Evolutionary conservation across 768 basidiomycete species (phyloP).

Genomic region (Trichaptum fuscoviolaceum): DNA sequence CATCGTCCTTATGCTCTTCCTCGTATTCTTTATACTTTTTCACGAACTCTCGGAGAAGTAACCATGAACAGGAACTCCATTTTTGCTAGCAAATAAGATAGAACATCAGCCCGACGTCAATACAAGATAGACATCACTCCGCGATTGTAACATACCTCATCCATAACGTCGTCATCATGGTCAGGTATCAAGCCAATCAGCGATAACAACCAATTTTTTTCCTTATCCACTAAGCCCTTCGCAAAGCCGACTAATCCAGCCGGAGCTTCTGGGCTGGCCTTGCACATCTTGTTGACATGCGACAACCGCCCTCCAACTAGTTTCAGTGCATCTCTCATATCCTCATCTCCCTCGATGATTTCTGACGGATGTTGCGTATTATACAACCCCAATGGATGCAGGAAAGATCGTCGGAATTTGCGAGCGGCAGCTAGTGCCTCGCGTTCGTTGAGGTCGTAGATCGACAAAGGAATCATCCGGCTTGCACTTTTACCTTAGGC

Average conservation of each 20-base stretch:
- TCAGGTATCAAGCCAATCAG: conserved; percentile 79
- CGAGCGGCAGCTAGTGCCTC: conserved; percentile 57
- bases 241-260: conserved; percentile 61
- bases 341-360: conserved; percentile 26
- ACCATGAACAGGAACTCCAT: conserved; percentile 80
- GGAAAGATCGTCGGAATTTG: conserved; percentile 40
- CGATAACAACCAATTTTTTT: conserved; percentile 76
- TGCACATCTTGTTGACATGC: conserved; percentile 57
- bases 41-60: conserved; percentile 70
- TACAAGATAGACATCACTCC: neutral
- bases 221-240: conserved; percentile 57
- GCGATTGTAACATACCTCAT: conserved; percentile 53
- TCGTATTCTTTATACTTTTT: conserved; percentile 49
- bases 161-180: conserved; percentile 85
- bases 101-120: conserved; percentile 2
- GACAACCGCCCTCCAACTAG: conserved; percentile 75
- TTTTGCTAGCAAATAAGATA: conserved; percentile 47
- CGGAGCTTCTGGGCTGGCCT: conserved; percentile 31
- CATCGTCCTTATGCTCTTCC: conserved; percentile 34
- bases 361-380: conserved; percentile 21
- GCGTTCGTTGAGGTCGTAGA: conserved; percentile 57
- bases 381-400: neutral
- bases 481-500: conserved; percentile 59
- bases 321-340: conserved; percentile 44
- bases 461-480: conserved; percentile 71